Evolutionary conservation across 805 yeast species (phyloP).

Genomic region (Priceomyces fermenticarens): DNA sequence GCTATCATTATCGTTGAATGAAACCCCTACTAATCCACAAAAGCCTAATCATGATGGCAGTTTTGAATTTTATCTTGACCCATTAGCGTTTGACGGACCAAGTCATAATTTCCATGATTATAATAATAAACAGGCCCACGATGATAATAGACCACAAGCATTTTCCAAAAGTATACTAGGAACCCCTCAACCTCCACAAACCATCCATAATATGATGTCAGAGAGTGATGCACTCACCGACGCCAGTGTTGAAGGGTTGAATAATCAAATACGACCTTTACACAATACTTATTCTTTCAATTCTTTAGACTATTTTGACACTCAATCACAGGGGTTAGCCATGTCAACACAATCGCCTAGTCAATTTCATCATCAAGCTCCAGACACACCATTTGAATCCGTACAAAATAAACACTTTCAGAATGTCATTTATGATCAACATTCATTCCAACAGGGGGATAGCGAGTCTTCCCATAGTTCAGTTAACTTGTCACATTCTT

Average conservation of each 20-base stretch:
- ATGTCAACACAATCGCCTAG: slow-evolving; percentile 3
- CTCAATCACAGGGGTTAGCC: not conserved
- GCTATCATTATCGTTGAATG: slow-evolving; percentile 10
- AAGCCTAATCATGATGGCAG: slow-evolving; percentile 5
- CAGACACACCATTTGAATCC: too few relatives aligned
- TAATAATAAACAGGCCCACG: not conserved
- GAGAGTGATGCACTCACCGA: too few relatives aligned
- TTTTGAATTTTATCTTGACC: slow-evolving; percentile 40
- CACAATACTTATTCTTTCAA: slow-evolving; percentile 1
- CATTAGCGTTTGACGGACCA: slow-evolving; percentile 49
- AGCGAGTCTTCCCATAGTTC: too few relatives aligned
- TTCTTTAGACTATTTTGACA: slow-evolving; percentile 7
- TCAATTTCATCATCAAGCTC: not conserved
- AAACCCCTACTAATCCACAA: not conserved
- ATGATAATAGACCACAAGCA: not conserved
- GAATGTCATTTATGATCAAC: not conserved
- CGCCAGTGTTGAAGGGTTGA: too few relatives aligned
- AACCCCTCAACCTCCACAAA: too few relatives aligned
- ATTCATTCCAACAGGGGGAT: too few relatives aligned
- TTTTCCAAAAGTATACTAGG: too few relatives aligned
- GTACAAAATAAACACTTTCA: slow-evolving; percentile 1
- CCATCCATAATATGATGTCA: too few relatives aligned
- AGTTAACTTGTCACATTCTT: slow-evolving; percentile 4
- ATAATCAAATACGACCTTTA: too few relatives aligned
- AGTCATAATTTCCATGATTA: slow-evolving; percentile 14